phyloP scores from a whole-genome alignment of 495 filamentous ascomycete genomes.

The Aspergillus heteromorphus region DNA sequence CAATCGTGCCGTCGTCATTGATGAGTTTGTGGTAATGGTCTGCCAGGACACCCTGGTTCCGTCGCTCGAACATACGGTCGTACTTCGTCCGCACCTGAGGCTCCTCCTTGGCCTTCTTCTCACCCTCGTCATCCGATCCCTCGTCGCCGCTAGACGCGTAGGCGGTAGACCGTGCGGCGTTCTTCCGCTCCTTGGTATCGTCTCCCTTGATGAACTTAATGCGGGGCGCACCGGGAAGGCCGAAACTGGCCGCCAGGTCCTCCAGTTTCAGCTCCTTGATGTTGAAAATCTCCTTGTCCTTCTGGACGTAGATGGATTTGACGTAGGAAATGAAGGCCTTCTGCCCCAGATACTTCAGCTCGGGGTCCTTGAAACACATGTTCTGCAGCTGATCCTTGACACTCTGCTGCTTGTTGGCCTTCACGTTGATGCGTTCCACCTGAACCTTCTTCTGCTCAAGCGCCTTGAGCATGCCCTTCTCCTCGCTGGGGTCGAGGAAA shows the following conservation, averaged over 20 bases:
- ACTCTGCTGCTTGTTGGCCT: constrained; percentile 81
- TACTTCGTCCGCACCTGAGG: constrained; percentile 85
- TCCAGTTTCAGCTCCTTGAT: constrained; percentile 76
- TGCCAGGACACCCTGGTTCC: constrained; percentile 90
- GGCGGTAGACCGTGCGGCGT: constrained; percentile 60
- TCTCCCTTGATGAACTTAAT: constrained; percentile 90
- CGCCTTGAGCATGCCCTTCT: constrained; percentile 73
- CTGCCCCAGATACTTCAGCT: constrained; percentile 91
- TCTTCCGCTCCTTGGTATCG: constrained; percentile 80
- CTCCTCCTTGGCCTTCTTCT: constrained; percentile 42
- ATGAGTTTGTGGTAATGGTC: constrained; percentile 86
- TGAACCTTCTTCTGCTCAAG: constrained; percentile 85
- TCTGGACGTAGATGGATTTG: constrained; percentile 77
- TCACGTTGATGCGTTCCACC: constrained; percentile 76
- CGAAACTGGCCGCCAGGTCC: constrained; percentile 76
- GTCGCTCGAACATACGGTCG: constrained; percentile 93
- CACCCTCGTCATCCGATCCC: constrained; percentile 47
- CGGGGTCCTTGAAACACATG: constrained; percentile 91
- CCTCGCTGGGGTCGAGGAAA: constrained; percentile 88
- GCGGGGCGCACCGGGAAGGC: constrained; percentile 81
- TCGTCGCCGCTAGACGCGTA: constrained; percentile 45
- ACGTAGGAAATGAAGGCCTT: constrained; percentile 92
- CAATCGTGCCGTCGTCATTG: constrained; percentile 53
- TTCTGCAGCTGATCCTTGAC: constrained; percentile 80
- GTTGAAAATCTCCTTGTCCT: constrained; percentile 88